A percentile compares a stretch with the other conserved stretches of the same genome.
phyloP scores from a whole-genome alignment of 2,329 filamentous ascomycete species.

The Fusarium sp. region DNA sequence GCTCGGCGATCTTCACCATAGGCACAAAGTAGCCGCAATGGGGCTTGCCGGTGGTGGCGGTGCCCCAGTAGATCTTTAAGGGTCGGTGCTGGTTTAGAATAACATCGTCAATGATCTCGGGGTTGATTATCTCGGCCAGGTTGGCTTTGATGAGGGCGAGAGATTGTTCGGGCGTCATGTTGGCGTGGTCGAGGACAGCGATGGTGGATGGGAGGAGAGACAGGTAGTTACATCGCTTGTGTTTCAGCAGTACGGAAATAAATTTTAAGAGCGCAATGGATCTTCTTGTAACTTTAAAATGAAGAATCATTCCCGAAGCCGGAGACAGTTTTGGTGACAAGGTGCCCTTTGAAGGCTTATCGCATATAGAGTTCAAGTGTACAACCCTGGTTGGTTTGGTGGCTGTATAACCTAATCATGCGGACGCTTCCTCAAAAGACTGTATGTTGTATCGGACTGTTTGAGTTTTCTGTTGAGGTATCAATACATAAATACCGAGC shows the following conservation, averaged over 20 bases:
- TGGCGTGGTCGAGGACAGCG: too few species aligned
- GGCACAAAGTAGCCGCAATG: conserved; percentile 16
- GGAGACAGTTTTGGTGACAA: too few species aligned
- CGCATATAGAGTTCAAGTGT: neutral
- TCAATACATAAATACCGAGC: neutral
- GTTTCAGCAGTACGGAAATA: too few species aligned
- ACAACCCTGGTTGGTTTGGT: neutral
- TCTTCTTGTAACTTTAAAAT: too few species aligned
- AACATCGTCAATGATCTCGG: neutral
- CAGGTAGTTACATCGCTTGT: neutral
- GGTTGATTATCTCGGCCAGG: neutral
- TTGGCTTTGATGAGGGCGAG: neutral
- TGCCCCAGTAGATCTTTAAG: neutral
- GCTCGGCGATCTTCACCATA: neutral
- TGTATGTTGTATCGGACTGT: neutral
- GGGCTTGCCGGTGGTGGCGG: neutral
- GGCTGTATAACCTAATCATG: neutral
- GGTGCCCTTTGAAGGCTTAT: neutral
- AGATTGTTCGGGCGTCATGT: neutral
- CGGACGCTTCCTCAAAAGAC: neutral
- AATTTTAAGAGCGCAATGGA: too few species aligned
- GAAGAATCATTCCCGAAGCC: too few species aligned
- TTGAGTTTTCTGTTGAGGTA: neutral
- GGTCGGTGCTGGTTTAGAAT: fast-evolving
- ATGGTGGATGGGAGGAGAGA: neutral